Base-by-base conservation (phyloP, 2,329 filamentous ascomycete genomes). In the Teratosphaeria gauchensis region DNA sequence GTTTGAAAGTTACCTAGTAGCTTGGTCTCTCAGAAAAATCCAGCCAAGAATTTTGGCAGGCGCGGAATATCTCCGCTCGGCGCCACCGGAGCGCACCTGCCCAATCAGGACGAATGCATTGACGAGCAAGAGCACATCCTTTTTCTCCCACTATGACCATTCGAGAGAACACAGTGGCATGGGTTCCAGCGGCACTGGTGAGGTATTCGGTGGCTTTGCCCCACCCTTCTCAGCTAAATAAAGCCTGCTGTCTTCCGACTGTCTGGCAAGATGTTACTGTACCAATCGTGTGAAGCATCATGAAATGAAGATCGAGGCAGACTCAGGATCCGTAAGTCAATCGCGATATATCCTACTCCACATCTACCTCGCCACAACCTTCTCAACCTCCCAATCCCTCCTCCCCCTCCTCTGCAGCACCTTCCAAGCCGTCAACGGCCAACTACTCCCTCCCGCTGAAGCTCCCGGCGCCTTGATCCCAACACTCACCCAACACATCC, bases 361-460 rank as follows among this genome's bases (percentile, higher is more conserved):
- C n/a, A 3, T 9, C n/a, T 58, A 63, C 54, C 62, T 59, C 6
- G 58, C 58, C 11, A 64, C 4, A 9, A 82, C 77, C 67, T 76
- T 79, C 68, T 84, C 86, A 61, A 88, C 82, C 64, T 88, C 81
- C 90, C 91, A 95, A 0, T 87, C 88, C 46, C 84, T 87, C 0
- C 79, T 71, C 60, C 90, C 82, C 75, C 87, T 90, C 74, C 76
- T 85, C 76, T 97, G 92, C 66, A 84, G 80, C 51, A 97, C 87
- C 76, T 89, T 95, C 74, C 85, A 86, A n/a, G 88, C 86, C 3
- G 89, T 88, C 71, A 99, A 73, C 12, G 68, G 68, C 68, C 69
- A 71, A 9, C 61, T 59, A 6, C 4, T 55, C 16, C 38, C 54
- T 11, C 53, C 52, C 3, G 59, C 59, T 4, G 59, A 62, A 38